phyloP scores from a whole-genome alignment of 2,329 filamentous ascomycete genomes.

The Fusarium pilosicola region DNA sequence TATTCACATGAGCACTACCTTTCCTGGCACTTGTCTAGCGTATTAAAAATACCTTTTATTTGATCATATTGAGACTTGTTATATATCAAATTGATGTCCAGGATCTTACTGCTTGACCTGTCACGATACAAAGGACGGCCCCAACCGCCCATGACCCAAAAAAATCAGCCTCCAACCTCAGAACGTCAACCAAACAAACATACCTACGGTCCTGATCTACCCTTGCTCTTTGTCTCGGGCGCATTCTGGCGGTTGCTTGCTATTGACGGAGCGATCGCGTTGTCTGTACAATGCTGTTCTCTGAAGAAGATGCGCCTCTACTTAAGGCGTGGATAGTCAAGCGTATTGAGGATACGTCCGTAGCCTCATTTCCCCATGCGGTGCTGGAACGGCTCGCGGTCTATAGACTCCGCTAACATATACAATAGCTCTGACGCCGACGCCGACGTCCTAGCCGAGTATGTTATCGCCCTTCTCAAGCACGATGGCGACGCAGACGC shows the following conservation, averaged over 20 bases:
- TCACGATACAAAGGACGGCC: constrained; percentile 31
- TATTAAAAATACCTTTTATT: background rate
- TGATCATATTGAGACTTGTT: background rate
- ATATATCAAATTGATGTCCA: background rate
- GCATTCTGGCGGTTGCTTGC: background rate
- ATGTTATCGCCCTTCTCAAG: constrained; percentile 80
- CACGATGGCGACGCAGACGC: constrained; percentile 73
- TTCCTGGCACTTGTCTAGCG: background rate
- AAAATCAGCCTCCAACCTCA: constrained; percentile 29
- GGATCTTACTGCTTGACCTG: constrained; percentile 5
- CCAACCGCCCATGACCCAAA: constrained; percentile 21
- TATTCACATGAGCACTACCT: background rate
- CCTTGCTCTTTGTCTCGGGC: background rate
- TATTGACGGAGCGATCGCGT: constrained; percentile 4
- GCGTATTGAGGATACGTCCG: constrained; percentile 79
- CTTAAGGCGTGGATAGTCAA: constrained; percentile 83
- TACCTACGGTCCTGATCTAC: background rate
- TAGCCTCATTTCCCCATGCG: constrained; percentile 31
- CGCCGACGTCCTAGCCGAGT: constrained; percentile 83
- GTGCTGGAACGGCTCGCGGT: background rate
- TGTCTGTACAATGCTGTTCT: constrained; percentile 65
- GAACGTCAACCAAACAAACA: constrained; percentile 6
- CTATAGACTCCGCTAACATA: constrained; percentile 16
- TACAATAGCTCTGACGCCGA: constrained; percentile 76
- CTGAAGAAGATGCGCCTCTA: constrained; percentile 68